phyloP scores from a whole-genome alignment of 164 flowering plant species.

The Liriodendron chinense region DNA sequence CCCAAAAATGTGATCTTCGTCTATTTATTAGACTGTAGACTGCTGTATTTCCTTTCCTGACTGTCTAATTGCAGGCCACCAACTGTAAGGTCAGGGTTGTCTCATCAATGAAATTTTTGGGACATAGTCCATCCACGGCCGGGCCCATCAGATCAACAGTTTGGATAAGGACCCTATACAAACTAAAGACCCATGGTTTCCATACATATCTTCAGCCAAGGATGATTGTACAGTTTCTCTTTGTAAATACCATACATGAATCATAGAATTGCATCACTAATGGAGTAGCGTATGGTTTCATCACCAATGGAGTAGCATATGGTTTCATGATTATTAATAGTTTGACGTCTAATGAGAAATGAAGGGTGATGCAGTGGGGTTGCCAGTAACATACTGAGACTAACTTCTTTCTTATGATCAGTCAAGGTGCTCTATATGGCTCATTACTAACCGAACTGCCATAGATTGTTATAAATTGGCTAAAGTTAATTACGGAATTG shows the following conservation, averaged over 20 bases:
- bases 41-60: not conserved
- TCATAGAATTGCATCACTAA: too few species aligned
- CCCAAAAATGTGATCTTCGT: not conserved
- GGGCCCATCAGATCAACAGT: not conserved
- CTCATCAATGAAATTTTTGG: not conserved
- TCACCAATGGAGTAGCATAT: too few species aligned
- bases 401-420: not conserved
- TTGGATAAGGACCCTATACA: not conserved
- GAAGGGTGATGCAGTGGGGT: not conserved
- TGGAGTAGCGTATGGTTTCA: too few species aligned
- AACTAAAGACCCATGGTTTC: not conserved
- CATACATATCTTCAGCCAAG: not conserved
- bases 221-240: not conserved
- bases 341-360: too few species aligned
- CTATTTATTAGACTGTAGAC: not conserved
- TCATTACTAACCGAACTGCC: not conserved
- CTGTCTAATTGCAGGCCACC: not conserved
- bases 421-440: not conserved
- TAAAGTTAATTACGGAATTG: not conserved
- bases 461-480: not conserved
- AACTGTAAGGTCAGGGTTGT: not conserved
- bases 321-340: too few species aligned
- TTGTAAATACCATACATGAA: not conserved
- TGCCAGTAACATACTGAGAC: not conserved
- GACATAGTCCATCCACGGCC: not conserved